Evolutionary conservation across 352 stramenopile species (phyloP), one percentile per base, ranked within the genome.

Genomic region (Globisporangium splendens): DNA sequence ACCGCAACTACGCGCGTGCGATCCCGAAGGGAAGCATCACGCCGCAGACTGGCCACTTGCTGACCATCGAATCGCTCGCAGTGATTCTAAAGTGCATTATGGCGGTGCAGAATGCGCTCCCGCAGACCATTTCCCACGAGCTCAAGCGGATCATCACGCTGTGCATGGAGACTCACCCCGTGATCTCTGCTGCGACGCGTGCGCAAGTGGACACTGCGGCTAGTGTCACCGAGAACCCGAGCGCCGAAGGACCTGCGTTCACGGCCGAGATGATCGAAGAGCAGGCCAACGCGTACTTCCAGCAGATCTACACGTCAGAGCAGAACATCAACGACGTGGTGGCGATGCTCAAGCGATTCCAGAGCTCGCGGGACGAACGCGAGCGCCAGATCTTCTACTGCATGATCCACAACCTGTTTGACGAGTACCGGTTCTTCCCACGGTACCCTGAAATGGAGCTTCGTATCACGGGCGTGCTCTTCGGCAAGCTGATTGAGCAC

Each of bases 321-420:
- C 93, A 99, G 70, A 98, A 96, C 62, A 98, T 98, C 62, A 97
- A 96, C 31, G 96, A 98, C 61, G 94, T 99, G 12, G 96, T 99
- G 31, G 92, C 97, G 61, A 99, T 98, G 94, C 83, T 99, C 35
- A 98, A 98, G 72, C 86, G 88, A n/a, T 99, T 99, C 83, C 98
- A 99, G 78, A 86, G 80, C 21, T 99, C 94, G 14, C 89, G 89
- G 10, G 96, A 98, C 59, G 84, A 91, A 33, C 89, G 94, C 48
- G 97, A 99, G 65, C 97, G 98, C 53, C 96, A 99, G 71, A 98
- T 99, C 63, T 99, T 99, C 72, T 97, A 97, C 46, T 99, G 96
- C 68, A 99, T 99, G 96, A 98, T 99, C 61, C 96, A 99, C 76
- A 99, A 99, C 69, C 75, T 99, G 2, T 99, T 99, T 70, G 96